A percentile compares a stretch with the other conserved stretches of the same genome.
Conservation (phyloP, 768 basidiomycete species). For the Agaricus sinodeliciosus region DNA sequence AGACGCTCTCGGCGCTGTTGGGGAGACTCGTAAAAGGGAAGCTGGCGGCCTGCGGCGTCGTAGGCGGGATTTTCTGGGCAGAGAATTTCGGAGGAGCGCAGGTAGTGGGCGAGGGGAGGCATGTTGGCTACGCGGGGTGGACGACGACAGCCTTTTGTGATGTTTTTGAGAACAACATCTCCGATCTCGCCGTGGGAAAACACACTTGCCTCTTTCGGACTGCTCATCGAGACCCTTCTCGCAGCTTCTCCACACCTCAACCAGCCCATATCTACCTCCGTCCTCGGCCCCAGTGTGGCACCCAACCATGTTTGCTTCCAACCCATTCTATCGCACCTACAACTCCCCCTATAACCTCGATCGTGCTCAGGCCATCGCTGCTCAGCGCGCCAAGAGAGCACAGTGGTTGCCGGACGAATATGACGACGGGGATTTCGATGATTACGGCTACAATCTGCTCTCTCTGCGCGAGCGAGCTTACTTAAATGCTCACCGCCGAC, state of each 20-base stretch:
- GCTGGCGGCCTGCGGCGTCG: constrained; percentile 39
- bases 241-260: not conserved
- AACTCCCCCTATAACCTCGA: constrained; percentile 20
- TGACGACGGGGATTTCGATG: constrained; percentile 18
- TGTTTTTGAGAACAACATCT: constrained; percentile 9
- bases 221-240: not conserved
- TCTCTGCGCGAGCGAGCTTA: constrained; percentile 26
- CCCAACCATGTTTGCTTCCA: not conserved
- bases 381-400: constrained; percentile 27
- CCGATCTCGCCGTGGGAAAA: constrained; percentile 9
- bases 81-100: constrained; percentile 19
- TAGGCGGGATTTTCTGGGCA: constrained; percentile 23
- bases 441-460: constrained; percentile 19
- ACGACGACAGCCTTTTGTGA: constrained; percentile 4
- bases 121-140: constrained; percentile 13
- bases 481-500: constrained; percentile 25
- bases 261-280: not conserved
- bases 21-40: constrained; percentile 35
- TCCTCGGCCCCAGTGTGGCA: not conserved
- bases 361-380: constrained; percentile 23
- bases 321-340: constrained; percentile 14
- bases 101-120: constrained; percentile 19
- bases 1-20: constrained; percentile 44
- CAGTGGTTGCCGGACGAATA: constrained; percentile 36
- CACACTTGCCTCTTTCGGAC: not conserved